A percentile compares a stretch with the other conserved stretches of the same genome.
Conservation (phyloP, 2,329 filamentous ascomycete genomes). For the Cryphonectria japonica region DNA sequence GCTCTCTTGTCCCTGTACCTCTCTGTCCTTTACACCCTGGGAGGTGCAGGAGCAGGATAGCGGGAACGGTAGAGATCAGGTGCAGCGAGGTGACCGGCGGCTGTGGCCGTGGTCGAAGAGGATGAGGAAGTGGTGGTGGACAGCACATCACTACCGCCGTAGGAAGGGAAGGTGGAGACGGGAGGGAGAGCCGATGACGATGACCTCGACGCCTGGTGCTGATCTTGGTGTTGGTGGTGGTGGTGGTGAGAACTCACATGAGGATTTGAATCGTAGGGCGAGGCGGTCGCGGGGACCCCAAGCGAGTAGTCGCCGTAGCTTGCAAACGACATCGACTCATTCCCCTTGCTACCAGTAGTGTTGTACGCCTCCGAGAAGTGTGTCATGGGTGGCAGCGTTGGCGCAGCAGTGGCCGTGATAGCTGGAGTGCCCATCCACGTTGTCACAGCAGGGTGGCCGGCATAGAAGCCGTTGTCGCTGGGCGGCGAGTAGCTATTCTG, state of each 20-base stretch:
- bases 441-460: constrained; percentile 17
- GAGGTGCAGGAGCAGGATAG: constrained; percentile 28
- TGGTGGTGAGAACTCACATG: constrained; percentile 69
- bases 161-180: constrained; percentile 34
- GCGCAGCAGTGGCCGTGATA: constrained; percentile 54
- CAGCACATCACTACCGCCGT: constrained; percentile 24
- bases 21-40: constrained; percentile 7
- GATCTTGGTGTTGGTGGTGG: constrained; percentile 35
- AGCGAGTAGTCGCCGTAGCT: constrained; percentile 70
- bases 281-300: constrained; percentile 65
- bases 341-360: constrained; percentile 53
- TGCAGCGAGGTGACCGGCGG: constrained; percentile 30
- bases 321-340: constrained; percentile 62
- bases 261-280: constrained; percentile 70
- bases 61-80: constrained; percentile 30
- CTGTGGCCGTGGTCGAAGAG: constrained; percentile 22
- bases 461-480: constrained; percentile 54
- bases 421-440: constrained; percentile 17
- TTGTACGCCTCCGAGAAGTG: constrained; percentile 69
- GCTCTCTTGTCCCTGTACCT: neutral
- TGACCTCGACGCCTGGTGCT: constrained; percentile 20
- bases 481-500: constrained; percentile 65
- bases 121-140: constrained; percentile 27
- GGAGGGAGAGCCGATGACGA: constrained; percentile 28
- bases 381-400: constrained; percentile 67